Percentiles rank a stretch among this genome's conserved stretches.
Evolutionary conservation across 2,329 filamentous ascomycete genomes (phyloP).

Genomic region (Annulohypoxylon truncatum): DNA sequence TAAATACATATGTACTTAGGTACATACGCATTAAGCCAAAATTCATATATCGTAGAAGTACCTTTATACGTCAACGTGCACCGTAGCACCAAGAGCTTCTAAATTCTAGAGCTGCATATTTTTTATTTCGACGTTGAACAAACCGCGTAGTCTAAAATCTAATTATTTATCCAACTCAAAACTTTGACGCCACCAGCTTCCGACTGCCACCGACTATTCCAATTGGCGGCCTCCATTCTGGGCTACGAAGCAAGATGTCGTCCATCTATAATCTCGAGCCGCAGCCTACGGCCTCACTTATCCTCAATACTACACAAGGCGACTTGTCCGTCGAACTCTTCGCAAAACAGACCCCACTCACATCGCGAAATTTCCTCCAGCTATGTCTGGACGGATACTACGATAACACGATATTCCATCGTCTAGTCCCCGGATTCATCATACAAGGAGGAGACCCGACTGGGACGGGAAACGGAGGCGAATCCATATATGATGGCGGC

Average conservation of each 20-base stretch:
- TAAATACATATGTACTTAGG: background rate
- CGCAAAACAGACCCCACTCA: constrained; percentile 91
- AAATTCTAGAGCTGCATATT: constrained; percentile 1
- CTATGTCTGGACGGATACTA: constrained; percentile 96
- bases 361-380: constrained; percentile 95
- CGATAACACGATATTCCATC: constrained; percentile 92
- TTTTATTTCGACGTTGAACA: constrained; percentile 21
- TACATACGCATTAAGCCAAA: background rate
- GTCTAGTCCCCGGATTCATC: constrained; percentile 90
- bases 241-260: constrained; percentile 70
- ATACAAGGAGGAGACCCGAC: constrained; percentile 95
- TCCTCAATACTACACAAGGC: constrained; percentile 89
- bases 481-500: constrained; percentile 90
- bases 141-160: constrained; percentile 2
- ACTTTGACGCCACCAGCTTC: background rate
- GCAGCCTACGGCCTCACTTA: constrained; percentile 89
- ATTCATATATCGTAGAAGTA: background rate
- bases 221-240: background rate
- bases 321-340: constrained; percentile 94
- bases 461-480: constrained; percentile 89
- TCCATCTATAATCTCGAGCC: constrained; percentile 94
- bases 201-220: background rate
- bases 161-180: background rate
- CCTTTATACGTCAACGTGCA: background rate
- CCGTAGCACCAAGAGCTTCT: background rate